Percentiles rank a stretch among this genome's conserved stretches.
phyloP scores from a whole-genome alignment of 179 eudicot species.

The Silene noctiflora region DNA sequence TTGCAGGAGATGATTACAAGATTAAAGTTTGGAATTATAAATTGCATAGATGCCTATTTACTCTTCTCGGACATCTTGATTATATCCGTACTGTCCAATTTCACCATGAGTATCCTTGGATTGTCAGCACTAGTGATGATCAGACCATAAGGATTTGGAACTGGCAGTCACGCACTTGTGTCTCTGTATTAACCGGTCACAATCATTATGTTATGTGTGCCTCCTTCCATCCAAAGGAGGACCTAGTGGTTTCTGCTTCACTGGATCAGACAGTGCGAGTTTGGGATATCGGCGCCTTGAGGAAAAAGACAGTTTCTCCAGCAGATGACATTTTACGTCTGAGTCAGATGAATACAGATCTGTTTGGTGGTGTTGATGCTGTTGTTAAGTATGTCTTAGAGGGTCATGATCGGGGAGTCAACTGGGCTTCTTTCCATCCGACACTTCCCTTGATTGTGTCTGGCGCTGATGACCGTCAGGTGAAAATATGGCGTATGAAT shows the following conservation, averaged over 20 bases:
- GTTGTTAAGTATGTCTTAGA: constrained; percentile 82
- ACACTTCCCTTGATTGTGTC: constrained; percentile 78
- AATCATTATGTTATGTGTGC: constrained; percentile 92
- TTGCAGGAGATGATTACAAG: constrained; percentile 82
- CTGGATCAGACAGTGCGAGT: constrained; percentile 86
- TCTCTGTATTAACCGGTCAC: constrained; percentile 80
- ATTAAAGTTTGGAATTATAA: constrained; percentile 87
- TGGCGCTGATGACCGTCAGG: constrained; percentile 88
- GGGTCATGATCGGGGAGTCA: constrained; percentile 88
- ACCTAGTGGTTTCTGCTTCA: constrained; percentile 82
- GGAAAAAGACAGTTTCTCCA: constrained; percentile 69
- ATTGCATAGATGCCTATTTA: constrained; percentile 78
- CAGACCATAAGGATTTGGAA: constrained; percentile 91
- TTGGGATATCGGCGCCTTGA: constrained; percentile 77
- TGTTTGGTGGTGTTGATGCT: constrained; percentile 84
- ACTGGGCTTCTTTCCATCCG: constrained; percentile 89
- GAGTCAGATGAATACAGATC: constrained; percentile 71
- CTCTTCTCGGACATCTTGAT: constrained; percentile 84
- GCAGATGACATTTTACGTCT: constrained; percentile 67
- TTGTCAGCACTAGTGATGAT: constrained; percentile 89
- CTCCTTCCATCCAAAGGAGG: constrained; percentile 79
- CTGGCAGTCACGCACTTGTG: constrained; percentile 84
- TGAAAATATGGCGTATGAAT: constrained; percentile 87
- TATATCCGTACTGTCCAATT: constrained; percentile 85
- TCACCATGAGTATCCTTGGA: constrained; percentile 86